A percentile compares a stretch with the other conserved stretches of the same genome.
phyloP scores from a whole-genome alignment of 2,329 filamentous ascomycete genomes.

The Beauveria caledonica region DNA sequence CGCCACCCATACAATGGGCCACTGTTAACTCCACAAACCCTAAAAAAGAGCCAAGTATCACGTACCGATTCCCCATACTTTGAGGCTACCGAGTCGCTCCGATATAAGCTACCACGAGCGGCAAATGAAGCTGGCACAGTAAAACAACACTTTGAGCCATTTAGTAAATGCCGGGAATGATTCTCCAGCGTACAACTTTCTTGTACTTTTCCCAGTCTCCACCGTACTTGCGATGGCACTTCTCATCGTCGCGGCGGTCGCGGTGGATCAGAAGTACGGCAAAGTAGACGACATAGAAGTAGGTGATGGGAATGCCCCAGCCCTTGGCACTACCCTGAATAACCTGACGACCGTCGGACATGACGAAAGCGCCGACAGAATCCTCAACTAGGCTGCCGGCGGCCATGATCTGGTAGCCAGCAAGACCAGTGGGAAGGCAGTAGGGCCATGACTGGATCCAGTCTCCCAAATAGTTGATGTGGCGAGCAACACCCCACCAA shows the following conservation, averaged over 20 bases:
- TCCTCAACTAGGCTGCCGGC: constrained; percentile 42
- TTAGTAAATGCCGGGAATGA: constrained; percentile 79
- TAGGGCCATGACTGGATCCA: constrained; percentile 93
- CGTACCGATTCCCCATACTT: background rate
- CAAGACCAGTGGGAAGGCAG: constrained; percentile 74
- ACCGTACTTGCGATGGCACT: constrained; percentile 86
- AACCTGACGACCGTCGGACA: constrained; percentile 54
- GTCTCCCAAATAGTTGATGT: constrained; percentile 95
- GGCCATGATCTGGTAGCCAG: constrained; percentile 67
- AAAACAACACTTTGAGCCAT: background rate
- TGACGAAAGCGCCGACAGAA: constrained; percentile 45
- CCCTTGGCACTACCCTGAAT: constrained; percentile 66
- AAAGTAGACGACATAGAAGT: constrained; percentile 94
- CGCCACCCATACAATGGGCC: background rate
- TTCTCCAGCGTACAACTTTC: constrained; percentile 69
- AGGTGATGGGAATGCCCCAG: constrained; percentile 82
- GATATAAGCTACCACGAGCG: background rate
- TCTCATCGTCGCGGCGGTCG: constrained; percentile 80
- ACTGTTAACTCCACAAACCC: background rate
- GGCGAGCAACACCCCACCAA: constrained; percentile 88
- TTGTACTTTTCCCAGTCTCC: constrained; percentile 88
- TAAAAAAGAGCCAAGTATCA: background rate
- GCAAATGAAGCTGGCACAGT: background rate
- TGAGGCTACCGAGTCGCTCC: background rate
- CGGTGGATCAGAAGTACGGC: constrained; percentile 78